phyloP scores from a whole-genome alignment of 768 basidiomycete species.

The Kwoniella pini region DNA sequence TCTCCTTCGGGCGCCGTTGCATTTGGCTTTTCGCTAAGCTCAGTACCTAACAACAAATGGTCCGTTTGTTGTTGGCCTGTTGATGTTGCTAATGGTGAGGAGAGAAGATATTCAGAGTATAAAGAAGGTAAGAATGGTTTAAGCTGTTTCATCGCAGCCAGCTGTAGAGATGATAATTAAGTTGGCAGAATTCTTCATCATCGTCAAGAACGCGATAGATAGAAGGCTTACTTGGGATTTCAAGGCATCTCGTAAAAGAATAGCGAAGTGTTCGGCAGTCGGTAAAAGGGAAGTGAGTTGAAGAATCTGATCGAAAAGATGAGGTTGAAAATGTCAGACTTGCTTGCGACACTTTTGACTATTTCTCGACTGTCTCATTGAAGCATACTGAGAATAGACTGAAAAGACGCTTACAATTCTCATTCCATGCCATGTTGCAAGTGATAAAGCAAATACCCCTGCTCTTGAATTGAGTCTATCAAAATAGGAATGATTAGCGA shows the following conservation, averaged over 20 bases:
- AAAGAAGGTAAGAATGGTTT: conserved; percentile 88
- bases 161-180: conserved; percentile 37
- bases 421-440: conserved; percentile 90
- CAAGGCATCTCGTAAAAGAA: conserved; percentile 80
- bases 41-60: conserved; percentile 38
- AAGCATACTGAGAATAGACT: background rate
- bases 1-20: conserved; percentile 35
- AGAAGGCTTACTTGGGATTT: conserved; percentile 65
- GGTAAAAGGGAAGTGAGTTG: conserved; percentile 91
- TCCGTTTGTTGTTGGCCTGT: conserved; percentile 24
- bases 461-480: conserved; percentile 75
- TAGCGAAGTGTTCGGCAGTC: conserved; percentile 90
- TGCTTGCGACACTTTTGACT: too few relatives aligned
- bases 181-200: background rate
- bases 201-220: background rate
- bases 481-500: background rate
- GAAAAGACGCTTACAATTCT: conserved; percentile 68
- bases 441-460: conserved; percentile 92
- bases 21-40: conserved; percentile 24
- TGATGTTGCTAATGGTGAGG: conserved; percentile 25
- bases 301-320: conserved; percentile 59
- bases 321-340: background rate
- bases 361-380: background rate
- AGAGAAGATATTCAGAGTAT: conserved; percentile 86
- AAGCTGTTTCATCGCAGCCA: conserved; percentile 88